Conservation (phyloP, 768 basidiomycete genomes). For the Panaeolus papilionaceus region DNA sequence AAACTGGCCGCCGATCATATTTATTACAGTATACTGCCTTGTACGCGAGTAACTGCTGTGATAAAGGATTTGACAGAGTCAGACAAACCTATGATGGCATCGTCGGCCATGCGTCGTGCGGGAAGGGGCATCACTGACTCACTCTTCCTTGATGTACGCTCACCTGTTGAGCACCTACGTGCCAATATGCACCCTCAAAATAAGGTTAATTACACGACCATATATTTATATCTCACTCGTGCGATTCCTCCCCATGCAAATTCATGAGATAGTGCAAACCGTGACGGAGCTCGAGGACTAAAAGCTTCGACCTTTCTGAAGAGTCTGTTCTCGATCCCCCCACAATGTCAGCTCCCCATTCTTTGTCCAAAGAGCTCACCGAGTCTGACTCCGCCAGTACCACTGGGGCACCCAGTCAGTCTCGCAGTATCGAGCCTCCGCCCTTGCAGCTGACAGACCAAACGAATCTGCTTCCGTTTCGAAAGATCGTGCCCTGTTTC, state of each 20-base stretch:
- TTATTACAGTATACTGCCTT: too few relatives aligned
- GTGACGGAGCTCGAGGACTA: background rate
- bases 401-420: background rate
- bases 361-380: background rate
- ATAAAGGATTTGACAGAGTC: background rate
- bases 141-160: background rate
- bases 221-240: constrained; percentile 8
- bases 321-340: background rate
- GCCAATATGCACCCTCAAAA: constrained; percentile 5
- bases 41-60: too few relatives aligned
- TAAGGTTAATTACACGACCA: background rate
- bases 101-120: background rate
- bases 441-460: constrained; percentile 59
- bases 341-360: background rate
- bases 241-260: constrained; percentile 7
- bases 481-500: constrained; percentile 68
- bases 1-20: too few relatives aligned
- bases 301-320: background rate
- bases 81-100: background rate
- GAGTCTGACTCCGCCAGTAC: constrained; percentile 5
- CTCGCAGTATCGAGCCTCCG: background rate
- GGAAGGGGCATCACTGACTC: background rate
- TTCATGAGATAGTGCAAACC: background rate
- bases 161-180: background rate
- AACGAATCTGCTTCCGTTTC: constrained; percentile 74